A percentile compares a stretch with the other conserved stretches of the same genome.
Conservation (phyloP, 2,329 filamentous ascomycete species). For the Paracamarosporium sp. region DNA sequence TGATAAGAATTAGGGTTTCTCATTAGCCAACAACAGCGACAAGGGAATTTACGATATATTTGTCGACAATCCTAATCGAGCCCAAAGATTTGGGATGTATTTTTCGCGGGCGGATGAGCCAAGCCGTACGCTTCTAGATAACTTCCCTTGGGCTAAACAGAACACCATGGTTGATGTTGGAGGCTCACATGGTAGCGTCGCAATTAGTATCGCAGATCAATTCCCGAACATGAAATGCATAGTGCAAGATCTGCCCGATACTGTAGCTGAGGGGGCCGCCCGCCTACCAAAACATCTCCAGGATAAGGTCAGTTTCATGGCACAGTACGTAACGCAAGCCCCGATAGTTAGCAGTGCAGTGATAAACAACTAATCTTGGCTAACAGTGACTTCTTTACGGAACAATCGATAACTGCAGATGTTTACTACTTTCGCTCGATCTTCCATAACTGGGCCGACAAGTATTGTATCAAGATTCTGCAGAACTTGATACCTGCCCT, state of each 20-base stretch:
- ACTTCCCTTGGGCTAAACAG: constrained; percentile 11
- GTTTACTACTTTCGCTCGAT: constrained; percentile 21
- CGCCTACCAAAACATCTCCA: constrained; percentile 5
- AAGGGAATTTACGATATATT: neutral
- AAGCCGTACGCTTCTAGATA: constrained; percentile 7
- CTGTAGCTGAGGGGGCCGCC: constrained; percentile 5
- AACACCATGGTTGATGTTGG: constrained; percentile 21
- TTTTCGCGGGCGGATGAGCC: no score
- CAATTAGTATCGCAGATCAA: constrained; percentile 10
- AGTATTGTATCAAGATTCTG: constrained; percentile 41
- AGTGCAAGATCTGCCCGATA: constrained; percentile 21
- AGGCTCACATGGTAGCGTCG: constrained; percentile 18
- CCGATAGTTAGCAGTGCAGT: no score
- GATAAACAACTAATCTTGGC: no score
- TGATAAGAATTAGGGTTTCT: neutral
- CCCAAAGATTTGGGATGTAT: neutral
- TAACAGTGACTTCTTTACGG: constrained; percentile 10
- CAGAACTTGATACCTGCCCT: constrained; percentile 33
- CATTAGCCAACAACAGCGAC: neutral
- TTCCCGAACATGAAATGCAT: constrained; percentile 18
- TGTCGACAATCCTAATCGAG: neutral
- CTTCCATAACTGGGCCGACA: constrained; percentile 46
- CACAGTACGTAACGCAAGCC: constrained; percentile 16
- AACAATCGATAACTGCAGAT: constrained; percentile 1
- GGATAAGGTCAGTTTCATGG: constrained; percentile 11